Percentiles rank a stretch among this genome's conserved stretches.
These are phyloP conservation scores for Scheffersomyces stipitis DNA, from an alignment of 805 yeast genomes.

Conservation along the genomic window DNA sequence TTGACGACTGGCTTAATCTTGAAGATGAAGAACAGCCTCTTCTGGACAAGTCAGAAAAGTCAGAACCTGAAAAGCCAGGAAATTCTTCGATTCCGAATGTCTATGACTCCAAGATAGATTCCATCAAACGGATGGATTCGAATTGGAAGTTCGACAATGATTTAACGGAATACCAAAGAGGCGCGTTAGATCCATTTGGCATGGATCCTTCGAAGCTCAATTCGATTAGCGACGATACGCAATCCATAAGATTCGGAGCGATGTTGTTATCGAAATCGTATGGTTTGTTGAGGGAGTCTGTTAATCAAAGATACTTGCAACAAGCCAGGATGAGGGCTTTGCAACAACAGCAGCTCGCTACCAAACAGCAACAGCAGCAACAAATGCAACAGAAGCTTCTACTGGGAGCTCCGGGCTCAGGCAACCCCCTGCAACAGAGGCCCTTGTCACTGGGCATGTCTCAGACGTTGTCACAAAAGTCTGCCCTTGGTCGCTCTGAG, in stretches of 20 bases:
- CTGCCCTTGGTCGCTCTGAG: not conserved
- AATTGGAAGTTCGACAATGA: conserved; percentile 72
- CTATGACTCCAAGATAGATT: conserved; percentile 48
- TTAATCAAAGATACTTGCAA: conserved; percentile 60
- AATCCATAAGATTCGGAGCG: conserved; percentile 85
- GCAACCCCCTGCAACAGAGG: no score
- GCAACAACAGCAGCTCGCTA: conserved; percentile 37
- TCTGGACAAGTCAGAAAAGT: conserved; percentile 20
- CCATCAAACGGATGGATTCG: conserved; percentile 50
- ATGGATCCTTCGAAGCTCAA: conserved; percentile 82
- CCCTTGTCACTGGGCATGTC: no score
- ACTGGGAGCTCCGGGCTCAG: no score
- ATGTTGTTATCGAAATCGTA: conserved; percentile 87
- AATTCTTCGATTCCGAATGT: conserved; percentile 22
- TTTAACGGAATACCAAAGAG: conserved; percentile 37
- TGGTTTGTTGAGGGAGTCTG: conserved; percentile 74
- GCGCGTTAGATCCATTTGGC: conserved; percentile 50
- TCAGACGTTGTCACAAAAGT: not conserved
- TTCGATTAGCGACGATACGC: conserved; percentile 81
- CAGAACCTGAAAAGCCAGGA: conserved; percentile 9
- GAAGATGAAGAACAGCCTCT: conserved; percentile 32
- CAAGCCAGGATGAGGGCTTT: conserved; percentile 47
- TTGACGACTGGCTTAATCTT: conserved; percentile 43
- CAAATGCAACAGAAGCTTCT: not conserved
- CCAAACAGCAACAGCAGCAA: conserved; percentile 8